Base-by-base conservation (phyloP, 345 rosid species). In the Pugionium cornutum region DNA sequence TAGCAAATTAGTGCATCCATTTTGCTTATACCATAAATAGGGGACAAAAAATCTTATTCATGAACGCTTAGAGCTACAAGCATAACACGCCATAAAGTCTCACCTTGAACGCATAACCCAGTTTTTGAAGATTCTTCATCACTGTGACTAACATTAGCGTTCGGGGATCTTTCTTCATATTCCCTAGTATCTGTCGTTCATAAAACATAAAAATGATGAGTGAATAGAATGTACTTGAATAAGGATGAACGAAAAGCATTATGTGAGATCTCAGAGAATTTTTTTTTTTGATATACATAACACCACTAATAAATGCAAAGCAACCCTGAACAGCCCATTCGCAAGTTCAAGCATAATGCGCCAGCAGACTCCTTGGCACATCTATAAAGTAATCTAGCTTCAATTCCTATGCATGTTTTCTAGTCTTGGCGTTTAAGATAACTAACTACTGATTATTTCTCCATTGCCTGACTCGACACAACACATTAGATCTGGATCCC, bases 91-190 rank as follows among this genome's bases (percentile, higher is more conserved):
- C 45, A 68, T 39, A 58, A 63, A 49, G 18, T 66, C 35, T 78
- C 71, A 91, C 99, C 99, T 84, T 77, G 58, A 91, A 74, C 5
- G 62, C 74, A 75, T 94, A 95, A 43, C 97, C 99, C 77, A 95
- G 84, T 62, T 79, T 77, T 76, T 76, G 89, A 30, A 91, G 86
- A 79, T 86, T 95, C 86, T 80, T 85, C 75, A 83, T 75, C 66
- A 95, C 77, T 4, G 96, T 82, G 75, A 85, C 59, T 72, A 95
- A 79, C 92, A 95, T 77, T 73, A 95, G 74, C 18, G 89, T 76
- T 44, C 68, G 83, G 6, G 97, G 81, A 74, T 83, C 89, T 69
- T 76, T 84, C 78, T 71, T 83, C 87, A 86, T 78, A 67, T 80
- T 87, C 64, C 92, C 96, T 68, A 91, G 64, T 69, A 95, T 71